phyloP scores from a whole-genome alignment of 2,329 filamentous ascomycete genomes.

The Aaosphaeria arxii region DNA sequence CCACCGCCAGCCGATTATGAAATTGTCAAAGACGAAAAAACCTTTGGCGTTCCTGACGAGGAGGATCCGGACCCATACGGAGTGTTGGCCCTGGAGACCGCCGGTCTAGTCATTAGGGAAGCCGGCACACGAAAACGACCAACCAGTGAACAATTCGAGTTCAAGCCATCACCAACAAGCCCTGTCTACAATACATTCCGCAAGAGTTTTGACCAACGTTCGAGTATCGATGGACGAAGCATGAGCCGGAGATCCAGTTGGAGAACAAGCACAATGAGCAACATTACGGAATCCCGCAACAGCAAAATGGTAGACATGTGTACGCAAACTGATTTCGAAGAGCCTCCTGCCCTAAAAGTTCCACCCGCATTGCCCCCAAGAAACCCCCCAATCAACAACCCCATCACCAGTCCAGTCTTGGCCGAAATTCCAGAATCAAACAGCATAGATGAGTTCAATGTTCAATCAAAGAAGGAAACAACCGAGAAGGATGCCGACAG shows the following conservation, averaged over 20 bases:
- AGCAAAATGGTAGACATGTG: conserved; percentile 66
- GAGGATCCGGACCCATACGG: conserved; percentile 92
- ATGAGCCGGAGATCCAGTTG: conserved; percentile 64
- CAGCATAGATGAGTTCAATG: conserved; percentile 7
- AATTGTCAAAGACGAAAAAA: conserved; percentile 43
- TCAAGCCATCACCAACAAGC: conserved; percentile 72
- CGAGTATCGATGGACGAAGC: conserved; percentile 48
- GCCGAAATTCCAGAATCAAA: conserved; percentile 36
- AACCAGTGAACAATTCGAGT: conserved; percentile 77
- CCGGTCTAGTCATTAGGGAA: conserved; percentile 84
- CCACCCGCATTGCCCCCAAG: conserved; percentile 19
- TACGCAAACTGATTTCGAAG: conserved; percentile 58
- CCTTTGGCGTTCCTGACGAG: conserved; percentile 74
- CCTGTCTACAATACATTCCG: conserved; percentile 63
- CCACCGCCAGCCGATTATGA: conserved; percentile 76
- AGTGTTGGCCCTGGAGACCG: conserved; percentile 84
- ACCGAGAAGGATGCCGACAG: conserved; percentile 4
- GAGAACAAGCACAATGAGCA: conserved; percentile 65
- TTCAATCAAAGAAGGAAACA: neutral
- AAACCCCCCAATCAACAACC: conserved; percentile 11
- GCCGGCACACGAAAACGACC: conserved; percentile 76
- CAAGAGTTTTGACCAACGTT: conserved; percentile 65
- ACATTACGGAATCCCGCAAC: conserved; percentile 56
- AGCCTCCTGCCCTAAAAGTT: conserved; percentile 17
- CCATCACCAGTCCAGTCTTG: conserved; percentile 22